Conservation (phyloP, 139 green algal genomes). For the Tetradesmus lagerheimii region DNA sequence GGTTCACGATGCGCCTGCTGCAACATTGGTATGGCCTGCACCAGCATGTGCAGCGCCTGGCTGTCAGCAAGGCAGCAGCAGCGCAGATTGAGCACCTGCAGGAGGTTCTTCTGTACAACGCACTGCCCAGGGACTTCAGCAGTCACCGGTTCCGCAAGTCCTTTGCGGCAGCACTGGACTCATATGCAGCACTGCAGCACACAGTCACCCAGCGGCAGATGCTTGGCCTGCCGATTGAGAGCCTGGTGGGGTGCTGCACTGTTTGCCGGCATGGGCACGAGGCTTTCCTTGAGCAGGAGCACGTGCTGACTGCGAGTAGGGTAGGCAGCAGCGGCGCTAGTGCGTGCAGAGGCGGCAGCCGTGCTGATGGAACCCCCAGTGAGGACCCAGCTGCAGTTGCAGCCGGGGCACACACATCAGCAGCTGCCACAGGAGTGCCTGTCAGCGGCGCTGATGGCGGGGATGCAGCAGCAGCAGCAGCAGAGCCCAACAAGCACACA, state of each 20-base stretch:
- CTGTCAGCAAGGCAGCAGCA: neutral
- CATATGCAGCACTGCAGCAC: neutral
- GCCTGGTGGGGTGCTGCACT: neutral
- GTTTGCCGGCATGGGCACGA: neutral
- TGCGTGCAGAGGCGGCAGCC: neutral
- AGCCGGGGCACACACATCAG: too few species aligned
- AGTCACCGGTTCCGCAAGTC: neutral
- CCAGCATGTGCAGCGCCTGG: neutral
- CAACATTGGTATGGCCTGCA: neutral
- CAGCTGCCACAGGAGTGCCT: too few species aligned
- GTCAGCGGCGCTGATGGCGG: too few species aligned
- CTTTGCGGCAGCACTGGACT: neutral
- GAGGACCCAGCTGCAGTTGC: too few species aligned
- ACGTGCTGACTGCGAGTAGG: neutral
- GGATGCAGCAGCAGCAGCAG: too few species aligned
- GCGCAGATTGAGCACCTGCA: neutral
- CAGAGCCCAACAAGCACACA: too few species aligned
- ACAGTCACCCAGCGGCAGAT: neutral
- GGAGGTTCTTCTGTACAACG: neutral
- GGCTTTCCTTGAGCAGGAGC: neutral
- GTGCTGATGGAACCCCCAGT: too few species aligned
- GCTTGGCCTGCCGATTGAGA: neutral
- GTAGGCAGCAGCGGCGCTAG: neutral
- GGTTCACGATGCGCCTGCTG: conserved; percentile 14
- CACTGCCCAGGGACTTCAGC: neutral